Base-by-base conservation (phyloP, 164 flowering plant genomes). In the Berberis thunbergii region DNA sequence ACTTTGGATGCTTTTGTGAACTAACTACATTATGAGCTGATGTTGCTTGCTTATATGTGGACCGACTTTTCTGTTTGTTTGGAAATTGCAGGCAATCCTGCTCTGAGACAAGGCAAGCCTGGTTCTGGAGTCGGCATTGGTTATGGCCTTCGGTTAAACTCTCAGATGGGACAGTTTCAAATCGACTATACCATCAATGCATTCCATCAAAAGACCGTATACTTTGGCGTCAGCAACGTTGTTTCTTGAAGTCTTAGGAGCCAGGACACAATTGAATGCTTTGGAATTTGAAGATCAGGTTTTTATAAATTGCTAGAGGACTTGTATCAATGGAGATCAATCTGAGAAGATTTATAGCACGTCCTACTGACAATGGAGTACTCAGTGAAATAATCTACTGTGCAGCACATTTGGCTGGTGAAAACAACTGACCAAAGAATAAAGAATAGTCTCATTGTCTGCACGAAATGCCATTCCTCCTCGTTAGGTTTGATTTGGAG, bases 61-160 rank as follows among this genome's bases (percentile, higher is more conserved):
- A 26, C 26, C 26, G 26, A 26, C 26, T 26, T 26, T 26, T 26
- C 26, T 26, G 26, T 26, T 26, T 26, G 0, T 26, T 26, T 49
- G 61, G 10, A 54, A 59, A 52, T 68, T 74, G 50, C 88, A 92
- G 98, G 96, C 60, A 84, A 84, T 78, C 98, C 96, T 66, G 86
- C 89, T 38, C 72, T 86, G 57, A 85, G 98, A 71, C 91, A 85
- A 43, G 96, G 96, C 8, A 92, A 92, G 77, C 98, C 96, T 42
- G 98, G 98, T 49, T 76, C 73, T 42, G 98, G 98, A 48, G 7
- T 78, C 56, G 95, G 98, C 7, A 57, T 78, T 48, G 98, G 98
- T 39, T 92, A 79, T 65, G 88, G 96, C n/a, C 72, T 92, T 59
- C 83, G 96, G 9, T 74, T 83, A 41, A 84, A 83, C 69, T 78